Evolutionary conservation across 345 rosid species (phyloP), one percentile per base, ranked within the genome.

Genomic region (Syzygium oleosum): DNA sequence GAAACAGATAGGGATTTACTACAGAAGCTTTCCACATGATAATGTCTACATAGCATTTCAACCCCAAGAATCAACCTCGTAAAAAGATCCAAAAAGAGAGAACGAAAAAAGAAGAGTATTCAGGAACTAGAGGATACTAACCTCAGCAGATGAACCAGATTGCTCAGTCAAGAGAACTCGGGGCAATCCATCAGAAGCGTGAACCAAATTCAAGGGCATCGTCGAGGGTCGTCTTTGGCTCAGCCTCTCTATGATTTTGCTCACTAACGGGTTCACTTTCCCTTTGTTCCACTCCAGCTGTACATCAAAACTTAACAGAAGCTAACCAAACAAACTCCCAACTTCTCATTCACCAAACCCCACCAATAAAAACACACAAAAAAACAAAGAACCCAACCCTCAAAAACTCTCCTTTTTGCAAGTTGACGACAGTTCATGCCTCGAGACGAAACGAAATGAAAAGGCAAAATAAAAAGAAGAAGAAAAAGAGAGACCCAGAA

Each of bases 121-220:
- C n/a, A 51, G 56, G 22, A 34, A n/a, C 63, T 52, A 84, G 85
- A 2, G 80, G 49, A 85, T 43, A 43, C 88, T 63, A 59, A 97
- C 99, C 97, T 94, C 97, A 31, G 93, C 98, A 84, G 96, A 91
- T 21, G 98, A 96, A 56, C 99, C 99, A 84, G 95, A 87, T 73
- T 97, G 97, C 89, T 95, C 98, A 77, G 94, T 93, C 93, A 97
- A 92, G 79, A 93, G 88, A 89, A 97, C 93, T 86, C 94, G 93
- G 85, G 95, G 95, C 12, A 94, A 90, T 87, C 93, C 97, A 94
- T 93, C 95, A 23, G 88, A 91, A 92, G 90, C 94, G 89, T 91
- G 93, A 90, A 93, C 91, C 52, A 94, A 56, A 91, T 93, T 97
- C 93, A 93, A 89, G 84, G 98, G 94, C 98, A 96, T 96, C 86